Evolutionary conservation across 805 yeast species (phyloP).

Genomic region (Sugiyamaella smithiae): DNA sequence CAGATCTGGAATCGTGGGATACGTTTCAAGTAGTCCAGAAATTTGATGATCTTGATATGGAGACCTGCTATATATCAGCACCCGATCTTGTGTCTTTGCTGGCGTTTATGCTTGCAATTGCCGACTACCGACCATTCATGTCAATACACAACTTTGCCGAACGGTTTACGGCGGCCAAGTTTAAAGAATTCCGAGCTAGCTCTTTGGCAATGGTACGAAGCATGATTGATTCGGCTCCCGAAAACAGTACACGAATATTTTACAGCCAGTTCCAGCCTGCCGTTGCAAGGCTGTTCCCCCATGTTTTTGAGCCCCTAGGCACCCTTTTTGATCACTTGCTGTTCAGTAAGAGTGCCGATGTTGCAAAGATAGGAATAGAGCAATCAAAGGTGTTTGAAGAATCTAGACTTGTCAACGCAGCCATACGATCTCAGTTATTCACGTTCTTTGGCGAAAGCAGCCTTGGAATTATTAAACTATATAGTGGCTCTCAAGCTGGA

Average conservation of each 20-base stretch:
- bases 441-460: constrained; percentile 34
- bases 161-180: constrained; percentile 29
- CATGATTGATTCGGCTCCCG: constrained; percentile 22
- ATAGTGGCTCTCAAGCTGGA: constrained; percentile 72
- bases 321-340: constrained; percentile 42
- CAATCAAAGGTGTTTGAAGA: background rate
- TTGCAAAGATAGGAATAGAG: too few species aligned
- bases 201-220: constrained; percentile 24
- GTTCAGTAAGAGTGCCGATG: background rate
- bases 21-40: constrained; percentile 39
- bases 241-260: constrained; percentile 10
- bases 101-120: constrained; percentile 47
- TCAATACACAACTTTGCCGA: constrained; percentile 27
- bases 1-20: constrained; percentile 28
- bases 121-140: constrained; percentile 40
- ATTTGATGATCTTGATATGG: constrained; percentile 45
- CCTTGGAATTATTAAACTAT: constrained; percentile 52
- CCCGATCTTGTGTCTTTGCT: constrained; percentile 43
- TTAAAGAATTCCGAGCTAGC: constrained; percentile 17
- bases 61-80: constrained; percentile 40
- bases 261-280: constrained; percentile 23
- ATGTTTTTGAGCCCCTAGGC: constrained; percentile 45
- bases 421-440: constrained; percentile 41
- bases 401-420: constrained; percentile 42
- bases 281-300: constrained; percentile 33